phyloP scores from a whole-genome alignment of 2,329 filamentous ascomycete genomes.

The Alternaria panax region DNA sequence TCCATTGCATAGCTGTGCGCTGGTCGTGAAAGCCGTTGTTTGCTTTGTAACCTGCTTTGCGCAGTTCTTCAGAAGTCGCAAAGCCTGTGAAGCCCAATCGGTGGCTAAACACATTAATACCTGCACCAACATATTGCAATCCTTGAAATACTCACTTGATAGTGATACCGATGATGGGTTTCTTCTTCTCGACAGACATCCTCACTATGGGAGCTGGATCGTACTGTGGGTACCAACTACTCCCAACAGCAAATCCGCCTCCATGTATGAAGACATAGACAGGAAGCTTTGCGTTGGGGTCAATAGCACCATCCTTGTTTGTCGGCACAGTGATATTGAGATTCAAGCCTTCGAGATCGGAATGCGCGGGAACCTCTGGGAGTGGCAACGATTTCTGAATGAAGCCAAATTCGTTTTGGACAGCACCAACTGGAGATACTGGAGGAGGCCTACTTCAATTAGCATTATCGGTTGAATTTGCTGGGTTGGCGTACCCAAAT shows the following conservation, averaged over 20 bases:
- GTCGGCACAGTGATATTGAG: conserved; percentile 60
- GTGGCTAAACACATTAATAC: conserved; percentile 30
- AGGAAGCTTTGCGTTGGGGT: conserved; percentile 51
- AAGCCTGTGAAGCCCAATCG: conserved; percentile 43
- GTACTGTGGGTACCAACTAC: conserved; percentile 62
- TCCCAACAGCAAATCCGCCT: conserved; percentile 59
- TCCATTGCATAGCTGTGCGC: conserved; percentile 48
- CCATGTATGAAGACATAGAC: conserved; percentile 64
- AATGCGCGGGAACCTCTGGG: conserved; percentile 49
- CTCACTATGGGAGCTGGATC: conserved; percentile 57
- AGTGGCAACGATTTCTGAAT: conserved; percentile 58
- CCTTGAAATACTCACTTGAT: conserved; percentile 53
- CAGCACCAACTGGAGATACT: conserved; percentile 51
- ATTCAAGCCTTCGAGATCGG: conserved; percentile 60
- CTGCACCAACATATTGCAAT: conserved; percentile 32
- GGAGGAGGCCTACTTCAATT: conserved; percentile 37
- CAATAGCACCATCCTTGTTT: conserved; percentile 26
- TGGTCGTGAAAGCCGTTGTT: conserved; percentile 50
- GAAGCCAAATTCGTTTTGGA: conserved; percentile 57
- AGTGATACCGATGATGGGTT: conserved; percentile 56
- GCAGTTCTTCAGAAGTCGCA: conserved; percentile 58
- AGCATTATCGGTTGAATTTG: background rate
- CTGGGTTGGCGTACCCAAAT: conserved; percentile 42
- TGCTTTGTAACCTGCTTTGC: conserved; percentile 51
- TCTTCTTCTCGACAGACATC: conserved; percentile 52